These are phyloP conservation scores for Schwanniomyces polymorphus DNA, from an alignment of 805 yeast species.

Conservation along the genomic window DNA sequence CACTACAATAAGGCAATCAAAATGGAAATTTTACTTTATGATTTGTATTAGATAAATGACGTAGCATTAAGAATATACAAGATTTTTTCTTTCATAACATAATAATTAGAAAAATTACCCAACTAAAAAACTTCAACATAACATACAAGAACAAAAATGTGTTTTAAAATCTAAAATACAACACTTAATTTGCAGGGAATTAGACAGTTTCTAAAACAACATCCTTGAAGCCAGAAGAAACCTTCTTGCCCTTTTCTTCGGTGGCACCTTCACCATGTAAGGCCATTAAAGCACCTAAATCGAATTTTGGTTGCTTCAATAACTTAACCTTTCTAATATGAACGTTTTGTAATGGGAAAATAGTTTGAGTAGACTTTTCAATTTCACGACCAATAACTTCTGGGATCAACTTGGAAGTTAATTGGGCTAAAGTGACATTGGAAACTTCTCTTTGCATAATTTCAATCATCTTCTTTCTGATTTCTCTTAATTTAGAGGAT, in stretches of 20 bases:
- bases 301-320: conserved; percentile 96
- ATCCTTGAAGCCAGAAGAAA: conserved; percentile 94
- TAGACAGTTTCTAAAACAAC: conserved; percentile 94
- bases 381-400: conserved; percentile 97
- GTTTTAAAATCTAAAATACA: conserved; percentile 1
- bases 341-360: conserved; percentile 94
- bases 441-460: conserved; percentile 92
- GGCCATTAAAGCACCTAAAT: conserved; percentile 88
- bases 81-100: conserved; percentile 6
- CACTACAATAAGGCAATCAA: background rate
- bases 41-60: conserved; percentile 6
- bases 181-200: conserved; percentile 2
- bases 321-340: conserved; percentile 96
- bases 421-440: conserved; percentile 88
- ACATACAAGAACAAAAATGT: conserved; percentile 5
- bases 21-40: background rate
- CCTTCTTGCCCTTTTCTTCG: conserved; percentile 93
- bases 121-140: conserved; percentile 5
- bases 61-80: conserved; percentile 16
- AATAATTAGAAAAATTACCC: conserved; percentile 6
- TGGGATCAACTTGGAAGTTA: conserved; percentile 92
- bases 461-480: conserved; percentile 91
- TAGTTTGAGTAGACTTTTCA: conserved; percentile 86
- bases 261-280: conserved; percentile 90
- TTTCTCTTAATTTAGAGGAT: conserved; percentile 91